Percentiles rank a stretch among this genome's conserved stretches.
Conservation (phyloP, 192 early-diverging fungal genomes). For the Rhizoclosmatium globosum region DNA sequence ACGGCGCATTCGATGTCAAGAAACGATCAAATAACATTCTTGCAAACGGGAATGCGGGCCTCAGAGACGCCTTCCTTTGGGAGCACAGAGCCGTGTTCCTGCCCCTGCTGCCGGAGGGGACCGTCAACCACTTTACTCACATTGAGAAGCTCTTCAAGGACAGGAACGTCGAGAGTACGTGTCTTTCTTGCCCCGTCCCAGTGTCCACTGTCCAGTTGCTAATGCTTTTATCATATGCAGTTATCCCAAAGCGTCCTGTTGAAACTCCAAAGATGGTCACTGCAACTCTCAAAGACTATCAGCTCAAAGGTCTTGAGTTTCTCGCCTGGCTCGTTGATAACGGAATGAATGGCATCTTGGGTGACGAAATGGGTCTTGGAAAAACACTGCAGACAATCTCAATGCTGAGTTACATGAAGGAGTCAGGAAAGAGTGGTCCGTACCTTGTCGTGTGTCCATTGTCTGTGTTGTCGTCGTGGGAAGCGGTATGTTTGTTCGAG, state of each 20-base stretch:
- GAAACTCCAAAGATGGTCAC: slow-evolving; percentile 9
- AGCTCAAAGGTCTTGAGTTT: slow-evolving; percentile 93
- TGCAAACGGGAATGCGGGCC: neutral
- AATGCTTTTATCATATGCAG: neutral
- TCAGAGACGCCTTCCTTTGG: slow-evolving; percentile 27
- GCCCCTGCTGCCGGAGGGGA: slow-evolving; percentile 22
- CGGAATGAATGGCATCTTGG: slow-evolving; percentile 90
- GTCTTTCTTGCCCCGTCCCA: neutral
- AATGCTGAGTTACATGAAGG: slow-evolving; percentile 82
- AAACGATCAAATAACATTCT: neutral
- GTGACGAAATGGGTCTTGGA: slow-evolving; percentile 62
- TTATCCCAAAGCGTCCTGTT: slow-evolving; percentile 7
- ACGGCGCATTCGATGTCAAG: neutral
- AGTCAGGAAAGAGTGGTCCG: slow-evolving; percentile 81
- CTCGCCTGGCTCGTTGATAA: slow-evolving; percentile 91
- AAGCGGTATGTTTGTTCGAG: slow-evolving; percentile 63
- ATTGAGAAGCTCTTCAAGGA: neutral
- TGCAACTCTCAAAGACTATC: slow-evolving; percentile 74
- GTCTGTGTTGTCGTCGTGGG: slow-evolving; percentile 93
- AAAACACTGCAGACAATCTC: slow-evolving; percentile 94
- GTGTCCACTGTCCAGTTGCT: neutral
- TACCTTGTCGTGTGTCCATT: slow-evolving; percentile 90
- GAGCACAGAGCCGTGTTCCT: slow-evolving; percentile 24
- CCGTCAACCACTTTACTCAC: slow-evolving; percentile 16
- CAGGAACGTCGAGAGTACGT: slow-evolving; percentile 6